These are phyloP conservation scores for Phaeosphaeriaceae sp. DNA, from an alignment of 2,329 filamentous ascomycete genomes.

Conservation along the genomic window DNA sequence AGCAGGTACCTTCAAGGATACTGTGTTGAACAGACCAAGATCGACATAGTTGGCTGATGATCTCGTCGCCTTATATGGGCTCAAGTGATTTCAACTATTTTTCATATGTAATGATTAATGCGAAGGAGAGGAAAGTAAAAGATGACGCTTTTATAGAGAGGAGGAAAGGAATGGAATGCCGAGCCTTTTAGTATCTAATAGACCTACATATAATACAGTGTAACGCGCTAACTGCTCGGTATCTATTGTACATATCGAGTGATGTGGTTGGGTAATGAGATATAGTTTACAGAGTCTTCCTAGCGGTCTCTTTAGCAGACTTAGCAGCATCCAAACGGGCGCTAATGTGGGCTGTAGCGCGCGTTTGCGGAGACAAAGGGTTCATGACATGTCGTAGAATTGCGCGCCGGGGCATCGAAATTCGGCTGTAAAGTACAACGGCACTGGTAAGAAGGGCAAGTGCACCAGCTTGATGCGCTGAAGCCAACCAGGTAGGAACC, in stretches of 20 bases:
- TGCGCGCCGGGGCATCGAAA: conserved; percentile 41
- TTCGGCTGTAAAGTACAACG: conserved; percentile 73
- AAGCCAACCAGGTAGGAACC: conserved; percentile 85
- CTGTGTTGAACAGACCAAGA: too few relatives aligned
- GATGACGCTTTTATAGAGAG: too few relatives aligned
- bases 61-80: too few relatives aligned
- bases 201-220: not conserved
- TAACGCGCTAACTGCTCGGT: not conserved
- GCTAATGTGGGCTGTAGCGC: conserved; percentile 25
- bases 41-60: too few relatives aligned
- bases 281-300: conserved; percentile 21
- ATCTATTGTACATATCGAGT: conserved; percentile 1
- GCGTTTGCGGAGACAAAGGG: conserved; percentile 20
- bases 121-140: too few relatives aligned
- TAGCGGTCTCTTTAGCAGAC: conserved; percentile 14
- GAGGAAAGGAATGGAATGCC: too few relatives aligned
- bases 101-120: too few relatives aligned
- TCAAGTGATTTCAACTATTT: too few relatives aligned
- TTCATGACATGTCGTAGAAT: conserved; percentile 40
- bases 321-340: conserved; percentile 29
- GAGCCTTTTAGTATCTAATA: not conserved
- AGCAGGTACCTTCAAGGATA: too few relatives aligned
- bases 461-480: conserved; percentile 90
- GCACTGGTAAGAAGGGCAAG: conserved; percentile 83
- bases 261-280: not conserved